These are phyloP conservation scores for Penicillium soppii DNA, from an alignment of 495 filamentous ascomycete genomes.

Conservation along the genomic window DNA sequence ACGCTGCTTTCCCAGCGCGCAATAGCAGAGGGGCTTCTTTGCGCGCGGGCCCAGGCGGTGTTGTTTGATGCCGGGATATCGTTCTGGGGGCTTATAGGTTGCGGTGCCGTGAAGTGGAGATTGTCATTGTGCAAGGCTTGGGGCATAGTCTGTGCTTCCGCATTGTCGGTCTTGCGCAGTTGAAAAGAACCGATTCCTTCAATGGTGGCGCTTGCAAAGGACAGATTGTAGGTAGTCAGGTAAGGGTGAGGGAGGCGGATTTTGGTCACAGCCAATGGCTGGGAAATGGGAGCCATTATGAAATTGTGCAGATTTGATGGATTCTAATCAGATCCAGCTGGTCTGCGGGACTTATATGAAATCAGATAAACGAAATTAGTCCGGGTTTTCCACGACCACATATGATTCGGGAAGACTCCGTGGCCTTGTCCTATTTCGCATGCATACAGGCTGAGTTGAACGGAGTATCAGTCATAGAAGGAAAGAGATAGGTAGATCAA, in stretches of 20 bases:
- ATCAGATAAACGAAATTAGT: neutral
- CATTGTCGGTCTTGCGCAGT: constrained; percentile 24
- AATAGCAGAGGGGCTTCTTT: constrained; percentile 34
- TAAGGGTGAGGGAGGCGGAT: constrained; percentile 27
- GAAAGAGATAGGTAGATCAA: neutral
- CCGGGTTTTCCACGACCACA: neutral
- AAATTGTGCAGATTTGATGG: constrained; percentile 9
- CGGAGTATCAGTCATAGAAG: neutral
- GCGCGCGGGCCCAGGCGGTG: constrained; percentile 45
- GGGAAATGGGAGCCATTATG: constrained; percentile 13
- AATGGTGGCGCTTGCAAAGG: constrained; percentile 1
- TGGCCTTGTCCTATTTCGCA: neutral
- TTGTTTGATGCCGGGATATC: constrained; percentile 38
- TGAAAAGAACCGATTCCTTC: constrained; percentile 18
- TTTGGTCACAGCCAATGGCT: constrained; percentile 25
- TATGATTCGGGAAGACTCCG: neutral
- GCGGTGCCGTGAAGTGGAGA: constrained; percentile 28
- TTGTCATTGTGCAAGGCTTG: constrained; percentile 32
- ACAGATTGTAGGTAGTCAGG: constrained; percentile 30
- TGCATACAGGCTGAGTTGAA: neutral
- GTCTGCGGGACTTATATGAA: neutral
- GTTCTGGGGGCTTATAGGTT: constrained; percentile 19
- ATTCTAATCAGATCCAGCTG: neutral
- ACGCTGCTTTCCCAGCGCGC: constrained; percentile 36
- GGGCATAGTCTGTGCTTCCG: constrained; percentile 23